Evolutionary conservation across 1,284 basidiomycete species (phyloP).

Genomic region (Neotropicomus parvogracilis): DNA sequence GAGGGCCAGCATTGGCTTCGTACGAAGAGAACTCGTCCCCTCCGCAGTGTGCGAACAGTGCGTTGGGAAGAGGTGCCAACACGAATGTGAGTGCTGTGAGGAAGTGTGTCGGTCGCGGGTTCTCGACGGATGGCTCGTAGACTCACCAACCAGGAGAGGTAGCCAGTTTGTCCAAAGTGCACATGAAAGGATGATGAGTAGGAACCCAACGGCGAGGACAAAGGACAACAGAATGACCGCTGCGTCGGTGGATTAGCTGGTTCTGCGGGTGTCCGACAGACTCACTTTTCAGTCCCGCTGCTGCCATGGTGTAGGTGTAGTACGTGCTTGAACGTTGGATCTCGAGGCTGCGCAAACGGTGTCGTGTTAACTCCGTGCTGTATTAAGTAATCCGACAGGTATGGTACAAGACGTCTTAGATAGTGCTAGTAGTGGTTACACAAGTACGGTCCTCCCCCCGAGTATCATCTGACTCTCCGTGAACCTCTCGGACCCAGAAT

Average conservation of each 20-base stretch:
- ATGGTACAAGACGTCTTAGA: conserved; percentile 11
- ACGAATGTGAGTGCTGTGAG: conserved; percentile 87
- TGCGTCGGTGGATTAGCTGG: conserved; percentile 31
- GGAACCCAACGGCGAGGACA: conserved; percentile 93
- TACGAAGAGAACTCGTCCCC: conserved; percentile 80
- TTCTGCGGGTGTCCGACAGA: not conserved
- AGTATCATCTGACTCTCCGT: conserved; percentile 27
- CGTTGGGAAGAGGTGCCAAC: conserved; percentile 93
- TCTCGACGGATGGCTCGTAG: not conserved
- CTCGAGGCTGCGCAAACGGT: conserved; percentile 4
- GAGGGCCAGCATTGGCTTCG: conserved; percentile 56
- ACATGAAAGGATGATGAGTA: conserved; percentile 96
- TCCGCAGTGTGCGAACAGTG: conserved; percentile 81
- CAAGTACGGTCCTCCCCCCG: conserved; percentile 1
- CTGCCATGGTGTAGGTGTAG: conserved; percentile 38
- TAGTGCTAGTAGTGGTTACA: too few species aligned
- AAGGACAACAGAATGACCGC: conserved; percentile 94
- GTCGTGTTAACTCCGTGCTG: not conserved
- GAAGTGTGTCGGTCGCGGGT: conserved; percentile 2
- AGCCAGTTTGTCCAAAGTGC: conserved; percentile 97
- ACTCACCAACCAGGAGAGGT: conserved; percentile 92
- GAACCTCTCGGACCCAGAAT: conserved; percentile 37
- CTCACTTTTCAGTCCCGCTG: conserved; percentile 35
- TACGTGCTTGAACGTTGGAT: not conserved
- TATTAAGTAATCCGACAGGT: conserved; percentile 9